These are phyloP conservation scores for Canavalia gladiata DNA, from an alignment of 306 rosid species.

Conservation along the genomic window DNA sequence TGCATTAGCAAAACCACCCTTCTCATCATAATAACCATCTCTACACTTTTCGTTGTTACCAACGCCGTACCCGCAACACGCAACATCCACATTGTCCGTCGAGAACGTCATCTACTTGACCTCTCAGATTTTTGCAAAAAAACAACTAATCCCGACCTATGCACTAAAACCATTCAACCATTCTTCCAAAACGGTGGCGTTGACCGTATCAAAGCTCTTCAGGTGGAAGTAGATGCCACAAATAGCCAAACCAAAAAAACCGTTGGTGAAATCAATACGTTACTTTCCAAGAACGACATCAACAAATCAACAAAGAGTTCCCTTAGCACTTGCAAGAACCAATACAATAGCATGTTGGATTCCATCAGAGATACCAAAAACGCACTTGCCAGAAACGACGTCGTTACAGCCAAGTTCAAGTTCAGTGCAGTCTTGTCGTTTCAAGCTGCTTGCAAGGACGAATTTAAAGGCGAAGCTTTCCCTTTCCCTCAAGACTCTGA, in stretches of 20 bases:
- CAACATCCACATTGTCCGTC: background rate
- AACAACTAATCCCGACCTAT: slow-evolving; percentile 35
- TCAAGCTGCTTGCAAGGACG: slow-evolving; percentile 47
- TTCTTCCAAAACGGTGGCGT: accelerated
- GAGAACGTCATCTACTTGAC: accelerated
- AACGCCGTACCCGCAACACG: background rate
- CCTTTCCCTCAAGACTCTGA: slow-evolving; percentile 9
- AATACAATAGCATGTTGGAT: slow-evolving; percentile 37
- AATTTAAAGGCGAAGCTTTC: background rate
- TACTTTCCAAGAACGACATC: accelerated
- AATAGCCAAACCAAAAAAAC: background rate
- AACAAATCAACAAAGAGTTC: background rate
- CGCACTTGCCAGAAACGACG: background rate
- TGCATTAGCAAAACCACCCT: background rate
- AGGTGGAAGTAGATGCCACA: slow-evolving; percentile 32
- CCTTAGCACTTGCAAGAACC: slow-evolving; percentile 13
- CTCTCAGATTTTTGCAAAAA: background rate
- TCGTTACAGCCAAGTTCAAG: background rate
- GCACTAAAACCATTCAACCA: slow-evolving; percentile 34
- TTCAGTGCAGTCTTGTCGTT: slow-evolving; percentile 20
- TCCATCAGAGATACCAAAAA: slow-evolving; percentile 35
- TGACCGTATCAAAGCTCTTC: slow-evolving; percentile 33
- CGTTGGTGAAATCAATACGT: background rate
- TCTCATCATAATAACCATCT: background rate
- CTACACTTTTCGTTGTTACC: background rate